These are phyloP conservation scores for Malus hybrid DNA, from an alignment of 331 rosid species.

Conservation along the genomic window DNA sequence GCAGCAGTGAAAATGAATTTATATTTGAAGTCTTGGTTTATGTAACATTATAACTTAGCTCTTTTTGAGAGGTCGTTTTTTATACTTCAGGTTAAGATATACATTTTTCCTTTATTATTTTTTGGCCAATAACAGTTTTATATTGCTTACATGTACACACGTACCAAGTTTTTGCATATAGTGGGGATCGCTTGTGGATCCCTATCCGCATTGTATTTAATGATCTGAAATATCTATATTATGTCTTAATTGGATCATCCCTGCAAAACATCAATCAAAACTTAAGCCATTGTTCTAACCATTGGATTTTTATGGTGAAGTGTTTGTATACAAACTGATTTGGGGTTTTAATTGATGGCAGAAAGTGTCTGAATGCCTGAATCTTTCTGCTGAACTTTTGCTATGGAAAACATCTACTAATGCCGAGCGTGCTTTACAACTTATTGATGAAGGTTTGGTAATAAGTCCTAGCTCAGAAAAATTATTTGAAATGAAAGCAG, in stretches of 20 bases:
- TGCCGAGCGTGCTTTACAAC: slow-evolving; percentile 50
- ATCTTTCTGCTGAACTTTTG: slow-evolving; percentile 51
- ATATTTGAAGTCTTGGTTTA: no score
- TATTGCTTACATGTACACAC: no score
- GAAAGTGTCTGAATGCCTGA: slow-evolving; percentile 63
- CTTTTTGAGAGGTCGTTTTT: no score
- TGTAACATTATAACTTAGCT: no score
- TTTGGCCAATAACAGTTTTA: no score
- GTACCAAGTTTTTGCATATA: not conserved
- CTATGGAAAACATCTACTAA: slow-evolving; percentile 47
- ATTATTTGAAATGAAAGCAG: slow-evolving; percentile 88
- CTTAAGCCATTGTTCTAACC: not conserved
- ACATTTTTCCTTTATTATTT: no score
- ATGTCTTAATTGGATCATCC: not conserved
- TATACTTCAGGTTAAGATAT: no score
- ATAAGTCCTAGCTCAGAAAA: slow-evolving; percentile 70
- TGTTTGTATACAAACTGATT: slow-evolving; percentile 18
- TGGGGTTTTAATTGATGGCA: slow-evolving; percentile 35
- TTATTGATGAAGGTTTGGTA: slow-evolving; percentile 60
- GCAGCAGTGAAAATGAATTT: no score
- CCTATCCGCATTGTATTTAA: not conserved
- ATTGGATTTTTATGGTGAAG: not conserved
- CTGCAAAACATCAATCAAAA: not conserved
- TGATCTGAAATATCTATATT: not conserved
- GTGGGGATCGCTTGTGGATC: not conserved